Base-by-base conservation (phyloP, 768 basidiomycete species). In the Auricularia sp. region DNA sequence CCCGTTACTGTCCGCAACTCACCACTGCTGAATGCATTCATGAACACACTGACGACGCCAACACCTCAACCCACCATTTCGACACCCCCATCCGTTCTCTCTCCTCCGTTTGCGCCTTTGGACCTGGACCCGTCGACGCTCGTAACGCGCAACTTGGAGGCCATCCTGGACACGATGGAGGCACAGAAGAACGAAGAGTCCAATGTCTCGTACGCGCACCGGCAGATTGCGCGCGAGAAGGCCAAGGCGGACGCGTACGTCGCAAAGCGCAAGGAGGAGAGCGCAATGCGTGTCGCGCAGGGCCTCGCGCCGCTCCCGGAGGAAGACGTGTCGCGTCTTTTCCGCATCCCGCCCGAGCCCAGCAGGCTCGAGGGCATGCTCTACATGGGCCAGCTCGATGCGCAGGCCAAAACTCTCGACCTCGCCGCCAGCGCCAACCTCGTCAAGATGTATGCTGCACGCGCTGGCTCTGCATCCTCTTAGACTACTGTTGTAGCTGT, bases 211-310 rank as follows among this genome's bases (percentile, higher is more conserved):
- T 97, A 93, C 79, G 78, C 92, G 68, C 81, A 81, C 56, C 86
- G 94, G 63, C 93, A 95, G 73, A 95, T 95, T 71, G 87, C 87
- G 36, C 83, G 94, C 36, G 94, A 97, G 74, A 87, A 85, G 71
- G 76, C 81, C 54, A 85, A 84, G 66, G 91, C 91, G 61, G 94
- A 97, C 64, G 80, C 81, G 62, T 87, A 88, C 71, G 76, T 94
- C 63, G 81, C 84, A 70, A 94, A 93, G 75, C 85, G 93, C 64
- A 91, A 88, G 72, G 94, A 96, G 73, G 94, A 97, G 76, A 96
- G 91, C 71, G 82, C 81, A 43, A 78, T 78, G 62, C 84, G 94
- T 54, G 81, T 88, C 67, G 87, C 85, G 44, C 91, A 93, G 71
- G 94, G 94, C 12, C 77, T 95, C 61, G 84, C 84, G 33, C 91